phyloP scores from a whole-genome alignment of 106 monocot species.

The Dendrobium officinale region DNA sequence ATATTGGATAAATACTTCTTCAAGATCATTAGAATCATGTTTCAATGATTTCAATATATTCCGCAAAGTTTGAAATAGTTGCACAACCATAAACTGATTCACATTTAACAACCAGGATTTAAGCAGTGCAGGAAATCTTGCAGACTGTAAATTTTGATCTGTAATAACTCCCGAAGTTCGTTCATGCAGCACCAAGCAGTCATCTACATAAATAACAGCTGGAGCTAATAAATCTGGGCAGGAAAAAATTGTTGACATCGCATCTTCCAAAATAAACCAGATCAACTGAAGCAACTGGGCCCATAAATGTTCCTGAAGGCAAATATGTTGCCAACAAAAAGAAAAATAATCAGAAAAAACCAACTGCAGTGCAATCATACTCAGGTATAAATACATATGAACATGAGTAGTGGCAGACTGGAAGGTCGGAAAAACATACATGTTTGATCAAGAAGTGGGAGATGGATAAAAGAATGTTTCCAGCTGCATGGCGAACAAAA shows the following conservation, averaged over 20 bases:
- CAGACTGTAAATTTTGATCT: conserved; percentile 16
- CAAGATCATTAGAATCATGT: conserved; percentile 26
- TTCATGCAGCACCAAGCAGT: conserved; percentile 1
- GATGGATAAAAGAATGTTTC: conserved; percentile 34
- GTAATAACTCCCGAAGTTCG: background rate
- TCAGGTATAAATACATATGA: conserved; percentile 4
- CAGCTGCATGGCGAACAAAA: conserved; percentile 52
- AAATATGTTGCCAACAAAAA: conserved; percentile 2
- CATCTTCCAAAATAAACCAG: conserved; percentile 31
- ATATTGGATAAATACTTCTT: conserved; percentile 27
- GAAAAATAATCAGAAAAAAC: background rate
- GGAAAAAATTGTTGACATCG: conserved; percentile 20
- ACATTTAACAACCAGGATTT: conserved; percentile 17
- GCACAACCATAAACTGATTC: conserved; percentile 19
- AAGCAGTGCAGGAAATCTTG: conserved; percentile 24
- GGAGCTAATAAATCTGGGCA: conserved; percentile 2
- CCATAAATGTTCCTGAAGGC: conserved; percentile 37
- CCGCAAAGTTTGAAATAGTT: conserved; percentile 40
- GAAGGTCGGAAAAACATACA: conserved; percentile 36
- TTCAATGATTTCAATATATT: conserved; percentile 53
- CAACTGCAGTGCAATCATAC: background rate
- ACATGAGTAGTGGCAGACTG: background rate
- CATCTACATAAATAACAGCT: conserved; percentile 6
- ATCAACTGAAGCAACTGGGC: conserved; percentile 36
- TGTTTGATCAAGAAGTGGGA: conserved; percentile 28